Evolutionary conservation across 352 stramenopile species (phyloP).

Genomic region (Pythium aphanidermatum): DNA sequence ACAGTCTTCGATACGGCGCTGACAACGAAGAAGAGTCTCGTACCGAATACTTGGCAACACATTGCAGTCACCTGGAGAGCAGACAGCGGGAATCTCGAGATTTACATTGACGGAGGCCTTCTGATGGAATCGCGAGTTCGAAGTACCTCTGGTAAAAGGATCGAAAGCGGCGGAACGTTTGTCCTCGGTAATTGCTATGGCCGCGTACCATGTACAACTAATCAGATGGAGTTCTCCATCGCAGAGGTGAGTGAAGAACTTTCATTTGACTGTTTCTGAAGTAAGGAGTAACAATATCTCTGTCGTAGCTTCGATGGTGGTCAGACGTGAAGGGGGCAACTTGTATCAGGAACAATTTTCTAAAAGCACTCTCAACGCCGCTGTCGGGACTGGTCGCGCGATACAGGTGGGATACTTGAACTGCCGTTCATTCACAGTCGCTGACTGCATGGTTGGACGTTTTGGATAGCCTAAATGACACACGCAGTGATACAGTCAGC

Average conservation of each 20-base stretch:
- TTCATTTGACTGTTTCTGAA: not conserved
- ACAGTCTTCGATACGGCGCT: constrained; percentile 18
- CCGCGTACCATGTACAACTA: constrained; percentile 22
- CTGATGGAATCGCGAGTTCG: constrained; percentile 9
- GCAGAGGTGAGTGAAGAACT: constrained; percentile 32
- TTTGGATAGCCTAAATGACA: constrained; percentile 15
- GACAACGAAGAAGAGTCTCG: constrained; percentile 11
- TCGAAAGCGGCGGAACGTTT: constrained; percentile 19
- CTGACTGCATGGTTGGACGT: too few relatives aligned
- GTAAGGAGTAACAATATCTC: not conserved
- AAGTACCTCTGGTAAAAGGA: not conserved
- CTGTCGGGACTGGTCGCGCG: constrained; percentile 2
- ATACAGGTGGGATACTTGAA: constrained; percentile 23
- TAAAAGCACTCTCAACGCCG: not conserved
- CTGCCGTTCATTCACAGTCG: too few relatives aligned
- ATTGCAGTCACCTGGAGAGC: constrained; percentile 16
- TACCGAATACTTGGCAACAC: constrained; percentile 15
- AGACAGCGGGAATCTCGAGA: not conserved
- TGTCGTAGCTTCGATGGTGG: constrained; percentile 22
- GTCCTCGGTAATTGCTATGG: constrained; percentile 38
- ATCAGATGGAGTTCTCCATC: constrained; percentile 36
- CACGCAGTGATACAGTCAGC: not conserved
- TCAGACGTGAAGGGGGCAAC: constrained; percentile 15
- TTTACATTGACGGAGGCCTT: constrained; percentile 16
- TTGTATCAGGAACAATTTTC: constrained; percentile 19